Evolutionary conservation across 2,329 filamentous ascomycete species (phyloP).

Genomic region (Elsinoe arachidis): DNA sequence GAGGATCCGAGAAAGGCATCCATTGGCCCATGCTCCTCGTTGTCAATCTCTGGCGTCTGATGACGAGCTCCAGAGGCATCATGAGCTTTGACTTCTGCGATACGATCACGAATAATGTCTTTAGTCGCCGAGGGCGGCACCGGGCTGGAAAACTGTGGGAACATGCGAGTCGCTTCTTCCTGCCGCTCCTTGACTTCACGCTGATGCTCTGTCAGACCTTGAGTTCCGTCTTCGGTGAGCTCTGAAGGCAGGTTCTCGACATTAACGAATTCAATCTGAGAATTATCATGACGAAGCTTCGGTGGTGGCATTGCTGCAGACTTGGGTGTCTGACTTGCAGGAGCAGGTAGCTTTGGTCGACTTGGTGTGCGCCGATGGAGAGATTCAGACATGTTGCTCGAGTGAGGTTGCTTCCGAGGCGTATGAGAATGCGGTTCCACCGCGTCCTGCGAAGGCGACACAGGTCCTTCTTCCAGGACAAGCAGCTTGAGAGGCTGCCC

Average conservation of each 20-base stretch:
- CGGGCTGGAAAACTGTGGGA: slow-evolving; percentile 56
- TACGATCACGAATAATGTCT: slow-evolving; percentile 18
- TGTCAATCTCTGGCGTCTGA: slow-evolving; percentile 35
- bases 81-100: slow-evolving; percentile 22
- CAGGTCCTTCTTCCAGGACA: slow-evolving; percentile 21
- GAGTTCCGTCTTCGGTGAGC: slow-evolving; percentile 49
- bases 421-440: slow-evolving; percentile 13
- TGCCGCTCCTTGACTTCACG: slow-evolving; percentile 69
- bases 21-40: slow-evolving; percentile 30
- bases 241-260: slow-evolving; percentile 53
- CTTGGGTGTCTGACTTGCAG: slow-evolving; percentile 3
- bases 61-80: slow-evolving; percentile 25
- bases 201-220: slow-evolving; percentile 69
- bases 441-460: slow-evolving; percentile 4
- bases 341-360: neutral
- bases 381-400: slow-evolving; percentile 18
- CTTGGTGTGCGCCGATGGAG: slow-evolving; percentile 4
- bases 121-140: slow-evolving; percentile 20
- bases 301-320: slow-evolving; percentile 32
- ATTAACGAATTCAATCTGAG: slow-evolving; percentile 67
- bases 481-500: slow-evolving; percentile 16
- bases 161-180: slow-evolving; percentile 52
- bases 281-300: slow-evolving; percentile 67
- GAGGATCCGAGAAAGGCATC: slow-evolving; percentile 44
- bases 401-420: slow-evolving; percentile 12